Conservation (phyloP, 1,284 basidiomycete genomes). For the Ceratobasidium sp. region DNA sequence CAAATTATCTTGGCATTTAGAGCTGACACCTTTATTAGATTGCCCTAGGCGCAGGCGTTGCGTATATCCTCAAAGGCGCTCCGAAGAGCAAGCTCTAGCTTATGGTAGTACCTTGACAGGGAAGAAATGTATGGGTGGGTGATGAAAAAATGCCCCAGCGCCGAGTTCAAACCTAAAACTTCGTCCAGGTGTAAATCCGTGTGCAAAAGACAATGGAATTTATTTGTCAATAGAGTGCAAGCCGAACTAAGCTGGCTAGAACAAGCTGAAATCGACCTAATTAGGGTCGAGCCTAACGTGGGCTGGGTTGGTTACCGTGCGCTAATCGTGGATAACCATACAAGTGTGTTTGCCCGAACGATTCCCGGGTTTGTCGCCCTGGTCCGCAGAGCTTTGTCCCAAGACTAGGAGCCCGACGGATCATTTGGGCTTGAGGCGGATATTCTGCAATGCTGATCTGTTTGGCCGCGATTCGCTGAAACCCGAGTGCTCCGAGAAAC, state of each 20-base stretch:
- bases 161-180: neutral
- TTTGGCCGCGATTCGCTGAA: neutral
- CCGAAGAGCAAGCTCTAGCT: constrained; percentile 68
- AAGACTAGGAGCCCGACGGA: constrained; percentile 24
- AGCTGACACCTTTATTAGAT: constrained; percentile 57
- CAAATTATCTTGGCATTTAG: neutral
- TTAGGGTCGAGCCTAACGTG: neutral
- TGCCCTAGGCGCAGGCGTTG: constrained; percentile 69
- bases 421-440: neutral
- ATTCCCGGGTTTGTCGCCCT: neutral
- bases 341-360: neutral
- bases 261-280: neutral
- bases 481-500: neutral
- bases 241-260: neutral
- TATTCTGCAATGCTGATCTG: neutral
- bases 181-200: neutral
- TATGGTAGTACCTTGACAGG: constrained; percentile 4
- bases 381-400: neutral
- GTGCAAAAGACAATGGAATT: constrained; percentile 5
- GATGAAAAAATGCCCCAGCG: neutral
- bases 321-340: neutral
- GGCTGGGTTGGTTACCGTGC: neutral
- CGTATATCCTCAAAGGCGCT: constrained; percentile 67
- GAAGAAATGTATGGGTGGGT: too few relatives aligned
- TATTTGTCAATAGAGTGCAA: neutral